Conservation (phyloP, 441 rosid species). For the Breynia disticha region DNA sequence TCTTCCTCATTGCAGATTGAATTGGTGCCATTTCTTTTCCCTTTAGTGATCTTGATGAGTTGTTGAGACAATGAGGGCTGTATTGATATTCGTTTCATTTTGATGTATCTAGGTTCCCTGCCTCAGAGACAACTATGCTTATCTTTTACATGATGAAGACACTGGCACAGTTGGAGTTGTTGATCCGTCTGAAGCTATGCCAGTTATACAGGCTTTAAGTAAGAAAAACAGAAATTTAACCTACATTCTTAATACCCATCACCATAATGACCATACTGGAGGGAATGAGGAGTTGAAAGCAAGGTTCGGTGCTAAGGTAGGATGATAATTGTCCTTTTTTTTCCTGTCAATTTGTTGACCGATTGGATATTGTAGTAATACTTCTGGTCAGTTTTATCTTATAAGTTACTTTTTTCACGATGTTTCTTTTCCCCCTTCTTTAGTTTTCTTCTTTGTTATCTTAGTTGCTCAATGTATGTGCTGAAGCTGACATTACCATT, state of each 20-base stretch:
- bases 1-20: constrained; percentile 84
- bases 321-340: constrained; percentile 15
- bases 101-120: constrained; percentile 69
- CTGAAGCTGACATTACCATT: too few relatives aligned
- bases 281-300: constrained; percentile 92
- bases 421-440: too few relatives aligned
- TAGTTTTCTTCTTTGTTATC: too few relatives aligned
- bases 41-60: not conserved
- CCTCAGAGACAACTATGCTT: constrained; percentile 78
- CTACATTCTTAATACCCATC: constrained; percentile 88
- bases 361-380: too few relatives aligned
- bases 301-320: constrained; percentile 97
- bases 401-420: too few relatives aligned
- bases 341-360: too few relatives aligned
- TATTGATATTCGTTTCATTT: constrained; percentile 4
- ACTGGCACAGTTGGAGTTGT: constrained; percentile 98
- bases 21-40: constrained; percentile 37
- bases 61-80: not conserved
- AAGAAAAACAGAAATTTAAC: constrained; percentile 69
- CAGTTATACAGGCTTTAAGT: constrained; percentile 73
- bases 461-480: too few relatives aligned
- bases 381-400: too few relatives aligned
- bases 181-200: constrained; percentile 90
- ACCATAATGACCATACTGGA: constrained; percentile 78
- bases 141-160: constrained; percentile 81